Evolutionary conservation across 1,284 basidiomycete genomes (phyloP), one percentile per base, ranked within the genome.

Genomic region (Leccinum griseonigrum): DNA sequence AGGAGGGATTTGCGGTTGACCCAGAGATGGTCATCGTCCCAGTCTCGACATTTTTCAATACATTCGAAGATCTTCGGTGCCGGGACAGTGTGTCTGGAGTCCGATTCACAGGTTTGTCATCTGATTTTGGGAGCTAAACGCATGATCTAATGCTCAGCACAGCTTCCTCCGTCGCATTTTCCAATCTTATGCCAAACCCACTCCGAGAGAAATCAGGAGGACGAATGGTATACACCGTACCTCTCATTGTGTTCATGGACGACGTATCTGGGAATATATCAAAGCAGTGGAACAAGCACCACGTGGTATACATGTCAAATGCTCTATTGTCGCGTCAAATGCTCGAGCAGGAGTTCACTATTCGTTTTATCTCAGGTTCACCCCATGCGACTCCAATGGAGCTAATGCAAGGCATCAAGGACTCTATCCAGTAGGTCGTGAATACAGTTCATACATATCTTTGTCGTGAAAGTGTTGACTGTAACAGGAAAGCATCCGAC

Each of bases 191-290:
- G 22, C 22, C 22, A 22, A 22, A 22, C 22, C 22, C 22, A 22
- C 22, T 22, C 22, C 22, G 22, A 22, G 22, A 22, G 22, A 22
- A 22, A 22, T 22, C 22, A 22, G 22, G 22, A 22, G 22, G 22
- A 22, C 22, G 22, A 22, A 22, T 22, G 22, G 22, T 22, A 22
- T 22, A 22, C 22, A 22, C 22, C 22, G 22, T 22, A 22, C 22
- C 22, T 22, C 22, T 22, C 22, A 22, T 22, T 22, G 22, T 22
- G 22, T 77, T 74, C 56, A 71, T 71, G 60, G 74, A 77, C 32
- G 69, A 77, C 6, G 34, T 36, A 13, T 36, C 34, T 2, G 34
- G 34, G 13, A 36, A 36, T 36, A 36, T 36, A 9, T 52, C 36
- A 10, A 52, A 58, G 4, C 36, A 58, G 28, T 58, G 50, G 56